Base-by-base conservation (phyloP, 1,284 basidiomycete species). In the Fistulinella cinereoalba region DNA sequence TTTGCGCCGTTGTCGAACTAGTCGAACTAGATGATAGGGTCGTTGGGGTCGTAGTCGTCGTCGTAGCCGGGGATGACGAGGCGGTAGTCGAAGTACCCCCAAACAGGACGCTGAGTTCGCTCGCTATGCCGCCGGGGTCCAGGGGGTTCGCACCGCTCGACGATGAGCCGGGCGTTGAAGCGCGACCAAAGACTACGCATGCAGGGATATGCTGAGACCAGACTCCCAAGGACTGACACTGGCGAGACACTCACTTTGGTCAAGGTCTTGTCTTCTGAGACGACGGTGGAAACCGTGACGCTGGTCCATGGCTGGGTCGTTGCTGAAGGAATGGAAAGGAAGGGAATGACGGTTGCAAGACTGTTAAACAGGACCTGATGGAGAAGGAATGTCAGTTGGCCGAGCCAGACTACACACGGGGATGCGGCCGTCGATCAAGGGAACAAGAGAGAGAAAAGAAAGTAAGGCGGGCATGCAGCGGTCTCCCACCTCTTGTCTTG, bases 201-300 rank as follows among this genome's bases (percentile, higher is more conserved):
- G n/a, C n/a, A n/a, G n/a, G n/a, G n/a, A n/a, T n/a, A n/a, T n/a
- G n/a, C 62, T 50, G 18, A 68, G 66, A 54, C 1, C 9, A 65
- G 2, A 39, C 37, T 12, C 37, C 43, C 48, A 1, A 64, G n/a
- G 43, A 33, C 60, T 66, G n/a, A 16, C 4, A 34, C 4, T 10
- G 18, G 32, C 7, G 3, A 46, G 12, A 19, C n/a, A 51, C 67
- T 57, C 47, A 65, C 68, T 53, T 46, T 53, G 57, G 13, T 46
- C 16, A 47, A 69, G 57, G 53, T 53, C 62, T 61, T 64, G 67
- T 56, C 64, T 65, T 51, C 55, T 64, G 40, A 61, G 34, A 52
- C 55, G 56, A 46, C 28, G 44, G 50, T 60, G 52, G 28, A 53
- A 42, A 43, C 32, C 52, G 48, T 45, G 48, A 41, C 50, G 41